Evolutionary conservation across 1,139 yeast species (phyloP).

Genomic region (Magnusiomyces paraingens): DNA sequence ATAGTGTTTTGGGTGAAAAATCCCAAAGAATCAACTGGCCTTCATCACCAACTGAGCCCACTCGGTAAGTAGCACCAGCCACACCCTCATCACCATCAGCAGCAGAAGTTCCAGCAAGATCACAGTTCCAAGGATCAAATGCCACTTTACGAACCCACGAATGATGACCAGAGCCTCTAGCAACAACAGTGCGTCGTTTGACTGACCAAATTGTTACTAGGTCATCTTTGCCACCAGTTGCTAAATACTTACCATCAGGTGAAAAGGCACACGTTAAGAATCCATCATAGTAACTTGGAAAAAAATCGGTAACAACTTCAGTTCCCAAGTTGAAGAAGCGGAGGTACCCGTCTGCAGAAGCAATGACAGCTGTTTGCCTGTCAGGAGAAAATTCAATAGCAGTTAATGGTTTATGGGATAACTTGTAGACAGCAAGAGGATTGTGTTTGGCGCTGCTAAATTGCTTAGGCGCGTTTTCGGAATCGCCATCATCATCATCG

Average conservation of each 20-base stretch:
- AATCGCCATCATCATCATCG: constrained; percentile 9
- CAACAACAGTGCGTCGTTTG: constrained; percentile 27
- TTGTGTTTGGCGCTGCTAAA: constrained; percentile 23
- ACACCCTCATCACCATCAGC: no score
- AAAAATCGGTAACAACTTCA: constrained; percentile 49
- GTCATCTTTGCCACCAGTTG: constrained; percentile 45
- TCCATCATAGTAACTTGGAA: constrained; percentile 68
- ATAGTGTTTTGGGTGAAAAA: constrained; percentile 54
- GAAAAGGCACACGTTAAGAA: constrained; percentile 52
- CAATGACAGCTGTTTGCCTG: constrained; percentile 40
- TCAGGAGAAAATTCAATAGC: constrained; percentile 45
- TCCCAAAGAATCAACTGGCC: constrained; percentile 68
- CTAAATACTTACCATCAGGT: constrained; percentile 57
- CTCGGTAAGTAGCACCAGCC: constrained; percentile 39
- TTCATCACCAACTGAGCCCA: constrained; percentile 67
- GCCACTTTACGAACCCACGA: constrained; percentile 54
- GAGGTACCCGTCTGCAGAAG: constrained; percentile 62
- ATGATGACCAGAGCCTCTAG: constrained; percentile 55
- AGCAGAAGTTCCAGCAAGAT: constrained; percentile 13
- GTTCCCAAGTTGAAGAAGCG: constrained; percentile 49
- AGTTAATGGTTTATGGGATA: constrained; percentile 54
- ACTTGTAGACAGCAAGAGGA: constrained; percentile 56
- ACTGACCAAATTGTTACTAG: constrained; percentile 34
- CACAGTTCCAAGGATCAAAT: constrained; percentile 38
- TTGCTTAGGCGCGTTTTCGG: background rate